Evolutionary conservation across 768 basidiomycete species (phyloP).

Genomic region (Boletus subparvulus): DNA sequence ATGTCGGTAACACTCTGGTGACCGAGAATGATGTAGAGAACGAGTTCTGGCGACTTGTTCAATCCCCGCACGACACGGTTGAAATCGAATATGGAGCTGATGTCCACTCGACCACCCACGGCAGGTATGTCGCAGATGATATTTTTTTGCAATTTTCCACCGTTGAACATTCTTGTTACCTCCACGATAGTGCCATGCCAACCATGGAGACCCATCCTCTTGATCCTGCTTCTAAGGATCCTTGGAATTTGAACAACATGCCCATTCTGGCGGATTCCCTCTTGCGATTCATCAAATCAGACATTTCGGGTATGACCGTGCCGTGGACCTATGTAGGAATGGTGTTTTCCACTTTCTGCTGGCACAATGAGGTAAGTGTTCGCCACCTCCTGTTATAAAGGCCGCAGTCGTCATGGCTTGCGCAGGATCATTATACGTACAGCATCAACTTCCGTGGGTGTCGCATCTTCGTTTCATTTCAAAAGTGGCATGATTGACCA

Average conservation of each 20-base stretch:
- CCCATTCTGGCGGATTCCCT: conserved; percentile 92
- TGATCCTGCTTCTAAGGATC: conserved; percentile 82
- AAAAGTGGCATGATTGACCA: conserved; percentile 27
- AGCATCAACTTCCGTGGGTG: conserved; percentile 88
- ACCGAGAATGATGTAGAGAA: conserved; percentile 89
- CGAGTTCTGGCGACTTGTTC: conserved; percentile 97
- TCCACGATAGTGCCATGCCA: conserved; percentile 76
- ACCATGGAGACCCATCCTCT: conserved; percentile 92
- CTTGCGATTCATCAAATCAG: conserved; percentile 95
- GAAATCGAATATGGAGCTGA: conserved; percentile 99
- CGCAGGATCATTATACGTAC: conserved; percentile 95
- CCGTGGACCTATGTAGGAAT: conserved; percentile 99
- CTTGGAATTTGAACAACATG: conserved; percentile 98
- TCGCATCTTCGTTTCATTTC: conserved; percentile 17
- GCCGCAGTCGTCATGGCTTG: conserved; percentile 23
- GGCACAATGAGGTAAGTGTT: conserved; percentile 89
- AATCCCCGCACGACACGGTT: conserved; percentile 85
- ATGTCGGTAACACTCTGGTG: conserved; percentile 61
- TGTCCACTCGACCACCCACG: conserved; percentile 95
- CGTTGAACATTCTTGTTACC: conserved; percentile 23
- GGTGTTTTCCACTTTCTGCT: conserved; percentile 98
- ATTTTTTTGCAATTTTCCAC: conserved; percentile 22
- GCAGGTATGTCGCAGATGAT: conserved; percentile 63
- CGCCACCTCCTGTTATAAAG: conserved; percentile 16
- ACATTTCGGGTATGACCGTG: conserved; percentile 99